Percentiles rank a stretch among this genome's conserved stretches.
Evolutionary conservation across 2,329 filamentous ascomycete species (phyloP).

Genomic region (Aspergillus amoenus): DNA sequence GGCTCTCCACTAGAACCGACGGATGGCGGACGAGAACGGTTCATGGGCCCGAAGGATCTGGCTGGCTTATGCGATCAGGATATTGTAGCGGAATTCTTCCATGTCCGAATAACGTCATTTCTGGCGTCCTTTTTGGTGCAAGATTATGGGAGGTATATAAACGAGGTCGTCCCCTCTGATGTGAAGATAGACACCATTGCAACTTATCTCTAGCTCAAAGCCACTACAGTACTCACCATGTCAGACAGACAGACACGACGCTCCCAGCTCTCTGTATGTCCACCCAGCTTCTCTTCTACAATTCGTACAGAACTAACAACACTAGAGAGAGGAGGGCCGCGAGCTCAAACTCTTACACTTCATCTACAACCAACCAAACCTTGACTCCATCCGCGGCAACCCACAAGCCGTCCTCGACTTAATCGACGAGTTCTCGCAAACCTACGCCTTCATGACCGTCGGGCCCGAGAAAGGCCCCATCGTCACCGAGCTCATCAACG

Average conservation of each 20-base stretch:
- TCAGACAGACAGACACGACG: too few relatives aligned
- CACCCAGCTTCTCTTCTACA: neutral
- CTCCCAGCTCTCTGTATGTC: too few relatives aligned
- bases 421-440: slow-evolving; percentile 68
- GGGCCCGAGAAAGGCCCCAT: slow-evolving; percentile 72
- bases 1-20: too few relatives aligned
- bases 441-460: slow-evolving; percentile 78
- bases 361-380: slow-evolving; percentile 61
- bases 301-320: neutral
- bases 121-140: too few relatives aligned
- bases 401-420: slow-evolving; percentile 64
- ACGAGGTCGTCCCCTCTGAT: neutral
- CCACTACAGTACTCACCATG: neutral
- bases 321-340: slow-evolving; percentile 62
- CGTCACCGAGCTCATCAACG: slow-evolving; percentile 65
- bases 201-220: neutral
- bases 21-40: too few relatives aligned
- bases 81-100: neutral
- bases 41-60: too few relatives aligned
- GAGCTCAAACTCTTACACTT: slow-evolving; percentile 72
- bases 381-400: slow-evolving; percentile 63
- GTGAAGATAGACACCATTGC: neutral
- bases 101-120: neutral
- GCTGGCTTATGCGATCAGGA: too few relatives aligned
- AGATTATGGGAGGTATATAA: neutral